Evolutionary conservation across 2,329 filamentous ascomycete species (phyloP), one percentile per base, ranked within the genome.

Genomic region (Capronia americana): DNA sequence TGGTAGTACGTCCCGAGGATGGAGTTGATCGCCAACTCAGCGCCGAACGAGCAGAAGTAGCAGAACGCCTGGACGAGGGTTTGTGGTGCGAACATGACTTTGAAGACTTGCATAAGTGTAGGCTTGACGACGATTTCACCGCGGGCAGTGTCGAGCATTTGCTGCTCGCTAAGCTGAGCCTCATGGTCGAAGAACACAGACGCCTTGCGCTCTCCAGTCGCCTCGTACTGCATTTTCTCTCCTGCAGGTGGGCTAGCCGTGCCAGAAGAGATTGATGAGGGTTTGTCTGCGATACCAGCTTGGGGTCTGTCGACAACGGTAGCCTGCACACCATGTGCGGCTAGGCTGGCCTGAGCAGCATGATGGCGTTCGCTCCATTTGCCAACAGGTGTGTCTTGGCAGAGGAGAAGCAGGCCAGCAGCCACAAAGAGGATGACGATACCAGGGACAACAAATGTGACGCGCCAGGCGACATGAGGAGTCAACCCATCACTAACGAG

Each of bases 361-460:
- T 86, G 79, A 58, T 87, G 83, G 32, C 92, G 87, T 46, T 94
- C 89, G 6, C 86, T 85, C 93, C 93, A 97, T 70, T 87, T 88
- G 38, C 93, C 93, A 0, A 87, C 90, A 0, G 93, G 93, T 0
- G 92, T 93, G 74, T 97, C 93, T 1, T 91, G 87, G 74, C 91
- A 93, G 14, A 92, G 80, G 26, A 92, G 75, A 3, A 96, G 78
- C 80, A 96, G 89, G 17, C 82, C 80, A n/a, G 91, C 73, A 12
- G 88, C 91, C 6, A 88, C 87, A 26, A 78, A 74, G 12, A 89
- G 82, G 76, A 94, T 90, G 70, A 94, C 85, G 71, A 93, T 86
- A 67, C 95, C 90, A 0, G 93, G 93, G 5, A 96, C 90, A 68
- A 96, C 82, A 76, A 96, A 97, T 2, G 92, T 86, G 0, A 96